These are phyloP conservation scores for Eimeria maxima DNA, from an alignment of 169 alveolate species.

Conservation along the genomic window DNA sequence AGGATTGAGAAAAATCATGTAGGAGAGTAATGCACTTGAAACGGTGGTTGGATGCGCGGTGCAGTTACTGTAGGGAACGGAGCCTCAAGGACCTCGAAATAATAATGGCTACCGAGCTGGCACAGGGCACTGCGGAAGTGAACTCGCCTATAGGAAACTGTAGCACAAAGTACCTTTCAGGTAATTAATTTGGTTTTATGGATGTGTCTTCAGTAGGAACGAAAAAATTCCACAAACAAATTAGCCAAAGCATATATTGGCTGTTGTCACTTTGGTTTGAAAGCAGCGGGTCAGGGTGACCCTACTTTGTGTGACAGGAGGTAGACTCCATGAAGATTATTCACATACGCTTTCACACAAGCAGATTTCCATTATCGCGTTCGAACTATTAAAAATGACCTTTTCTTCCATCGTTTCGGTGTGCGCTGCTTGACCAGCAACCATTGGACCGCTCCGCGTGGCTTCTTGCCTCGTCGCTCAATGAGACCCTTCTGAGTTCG, in stretches of 20 bases:
- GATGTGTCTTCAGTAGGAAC: neutral
- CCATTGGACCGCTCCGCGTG: neutral
- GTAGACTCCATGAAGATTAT: neutral
- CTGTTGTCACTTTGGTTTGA: neutral
- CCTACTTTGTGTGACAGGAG: neutral
- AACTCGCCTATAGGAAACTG: neutral
- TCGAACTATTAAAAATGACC: neutral
- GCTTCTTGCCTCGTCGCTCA: neutral
- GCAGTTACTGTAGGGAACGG: neutral
- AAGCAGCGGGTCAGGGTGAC: neutral
- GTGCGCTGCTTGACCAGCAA: neutral
- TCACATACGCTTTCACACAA: neutral
- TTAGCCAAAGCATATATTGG: neutral
- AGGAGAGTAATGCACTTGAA: neutral
- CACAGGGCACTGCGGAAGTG: neutral
- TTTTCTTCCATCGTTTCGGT: neutral
- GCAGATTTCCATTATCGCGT: neutral
- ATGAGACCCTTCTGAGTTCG: neutral
- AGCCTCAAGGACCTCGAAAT: neutral
- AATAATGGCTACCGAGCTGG: neutral
- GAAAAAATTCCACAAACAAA: neutral
- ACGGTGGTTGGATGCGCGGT: neutral
- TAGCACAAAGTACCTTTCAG: neutral
- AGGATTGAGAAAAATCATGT: neutral
- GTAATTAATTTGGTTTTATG: neutral